Evolutionary conservation across 495 filamentous ascomycete genomes (phyloP).

Genomic region (Penicillium paradoxum): DNA sequence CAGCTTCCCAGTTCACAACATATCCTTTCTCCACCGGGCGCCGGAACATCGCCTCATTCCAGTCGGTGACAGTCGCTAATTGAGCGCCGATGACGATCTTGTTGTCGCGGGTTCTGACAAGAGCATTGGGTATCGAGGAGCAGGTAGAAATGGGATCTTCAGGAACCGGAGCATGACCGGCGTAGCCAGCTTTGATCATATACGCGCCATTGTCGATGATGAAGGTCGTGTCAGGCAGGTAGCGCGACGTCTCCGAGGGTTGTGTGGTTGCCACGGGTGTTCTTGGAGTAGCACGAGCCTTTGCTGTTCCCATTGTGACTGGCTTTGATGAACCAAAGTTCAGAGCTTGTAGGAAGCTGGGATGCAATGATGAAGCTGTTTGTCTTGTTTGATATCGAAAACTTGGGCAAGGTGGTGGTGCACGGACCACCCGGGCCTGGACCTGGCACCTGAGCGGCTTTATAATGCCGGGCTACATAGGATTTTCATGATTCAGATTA

Average conservation of each 20-base stretch:
- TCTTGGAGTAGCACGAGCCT: conserved; percentile 27
- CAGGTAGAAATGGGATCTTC: conserved; percentile 49
- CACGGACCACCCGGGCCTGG: no score
- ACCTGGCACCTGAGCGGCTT: no score
- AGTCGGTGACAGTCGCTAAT: conserved; percentile 72
- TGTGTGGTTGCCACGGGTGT: conserved; percentile 9
- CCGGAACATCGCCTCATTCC: conserved; percentile 81
- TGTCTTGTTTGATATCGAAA: conserved; percentile 17
- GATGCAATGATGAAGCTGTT: conserved; percentile 14
- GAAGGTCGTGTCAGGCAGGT: conserved; percentile 62
- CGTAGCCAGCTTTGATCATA: conserved; percentile 89
- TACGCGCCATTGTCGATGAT: conserved; percentile 93
- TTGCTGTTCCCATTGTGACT: conserved; percentile 33
- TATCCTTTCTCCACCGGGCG: conserved; percentile 94
- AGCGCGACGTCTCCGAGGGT: conserved; percentile 15
- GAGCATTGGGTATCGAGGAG: conserved; percentile 75
- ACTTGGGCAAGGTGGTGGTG: background rate
- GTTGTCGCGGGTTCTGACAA: conserved; percentile 76
- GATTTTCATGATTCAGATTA: no score
- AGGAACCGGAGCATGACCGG: conserved; percentile 33
- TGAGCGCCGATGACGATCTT: conserved; percentile 75
- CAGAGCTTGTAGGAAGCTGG: conserved; percentile 1
- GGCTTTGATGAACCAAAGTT: background rate
- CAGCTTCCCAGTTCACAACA: conserved; percentile 92
- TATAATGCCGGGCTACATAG: no score